A percentile compares a stretch with the other conserved stretches of the same genome.
phyloP scores from a whole-genome alignment of 192 early-diverging fungal genomes.

The Coemansia sp. region DNA sequence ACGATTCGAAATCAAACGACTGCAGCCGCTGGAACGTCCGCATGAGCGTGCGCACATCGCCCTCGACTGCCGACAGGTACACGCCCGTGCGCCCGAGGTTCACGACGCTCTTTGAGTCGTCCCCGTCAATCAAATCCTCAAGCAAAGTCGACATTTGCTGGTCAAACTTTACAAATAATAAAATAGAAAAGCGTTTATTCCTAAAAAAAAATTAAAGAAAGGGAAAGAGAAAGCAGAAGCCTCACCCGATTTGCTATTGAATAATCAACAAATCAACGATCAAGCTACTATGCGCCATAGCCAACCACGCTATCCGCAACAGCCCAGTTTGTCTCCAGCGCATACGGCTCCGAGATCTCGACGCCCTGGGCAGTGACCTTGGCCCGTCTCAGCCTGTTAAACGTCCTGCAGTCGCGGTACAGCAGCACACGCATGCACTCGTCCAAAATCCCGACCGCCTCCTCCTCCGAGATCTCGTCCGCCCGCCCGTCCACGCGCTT shows the following conservation, averaged over 20 bases:
- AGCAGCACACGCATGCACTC: constrained; percentile 90
- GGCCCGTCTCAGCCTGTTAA: constrained; percentile 93
- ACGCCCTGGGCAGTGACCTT: constrained; percentile 83
- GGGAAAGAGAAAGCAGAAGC: too few species aligned
- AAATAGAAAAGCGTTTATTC: not conserved
- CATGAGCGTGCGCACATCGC: constrained; percentile 51
- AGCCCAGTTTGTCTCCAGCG: constrained; percentile 84
- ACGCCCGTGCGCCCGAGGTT: constrained; percentile 52
- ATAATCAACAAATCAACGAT: too few species aligned
- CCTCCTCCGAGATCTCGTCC: constrained; percentile 84
- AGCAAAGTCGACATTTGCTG: constrained; percentile 4
- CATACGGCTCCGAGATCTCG: constrained; percentile 84
- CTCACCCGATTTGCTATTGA: too few species aligned
- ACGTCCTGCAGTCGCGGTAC: constrained; percentile 90
- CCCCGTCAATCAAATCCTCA: constrained; percentile 32
- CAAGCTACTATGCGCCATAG: constrained; percentile 58
- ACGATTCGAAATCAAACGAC: constrained; percentile 49
- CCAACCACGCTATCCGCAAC: constrained; percentile 80
- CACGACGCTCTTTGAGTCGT: constrained; percentile 45
- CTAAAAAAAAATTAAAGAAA: not conserved
- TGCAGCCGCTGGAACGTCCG: constrained; percentile 51
- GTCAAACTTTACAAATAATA: not conserved
- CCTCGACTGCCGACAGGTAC: constrained; percentile 47
- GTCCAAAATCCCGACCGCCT: constrained; percentile 81
- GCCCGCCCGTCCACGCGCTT: constrained; percentile 86